A percentile compares a stretch with the other conserved stretches of the same genome.
Conservation (phyloP, 176 grass and related monocot genomes). For the Musa troglodytarum region DNA sequence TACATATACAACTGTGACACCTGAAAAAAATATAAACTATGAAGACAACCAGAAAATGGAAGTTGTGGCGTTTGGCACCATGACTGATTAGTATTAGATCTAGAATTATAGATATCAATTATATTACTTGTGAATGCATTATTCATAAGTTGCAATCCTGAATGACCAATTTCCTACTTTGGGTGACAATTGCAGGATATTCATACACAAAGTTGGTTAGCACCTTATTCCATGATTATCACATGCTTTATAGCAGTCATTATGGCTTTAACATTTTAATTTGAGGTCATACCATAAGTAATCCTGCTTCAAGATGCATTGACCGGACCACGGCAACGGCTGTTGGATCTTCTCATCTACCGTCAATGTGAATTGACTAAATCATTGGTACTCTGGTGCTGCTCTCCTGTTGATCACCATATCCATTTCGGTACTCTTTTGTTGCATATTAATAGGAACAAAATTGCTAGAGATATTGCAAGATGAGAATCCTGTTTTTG, state of each 20-base stretch:
- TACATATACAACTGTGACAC: no score
- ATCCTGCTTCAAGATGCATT: not conserved
- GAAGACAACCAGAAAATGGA: no score
- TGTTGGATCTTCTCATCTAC: not conserved
- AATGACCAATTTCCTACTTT: not conserved
- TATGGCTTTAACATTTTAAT: not conserved
- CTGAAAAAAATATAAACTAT: no score
- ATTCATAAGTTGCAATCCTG: not conserved
- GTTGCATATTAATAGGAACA: not conserved
- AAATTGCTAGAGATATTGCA: slow-evolving; percentile 6
- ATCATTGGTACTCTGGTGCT: not conserved
- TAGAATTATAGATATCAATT: not conserved
- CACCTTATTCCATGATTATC: not conserved
- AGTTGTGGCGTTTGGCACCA: no score
- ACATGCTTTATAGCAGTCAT: slow-evolving; percentile 4
- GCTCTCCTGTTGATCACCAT: not conserved
- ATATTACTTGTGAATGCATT: not conserved
- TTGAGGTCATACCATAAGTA: not conserved
- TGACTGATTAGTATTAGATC: no score
- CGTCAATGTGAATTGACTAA: not conserved
- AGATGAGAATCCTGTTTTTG: not conserved
- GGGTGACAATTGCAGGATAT: not conserved
- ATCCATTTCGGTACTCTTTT: not conserved
- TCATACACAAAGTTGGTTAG: not conserved
- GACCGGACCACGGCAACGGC: not conserved